These are phyloP conservation scores for Candida silvicultrix DNA, from an alignment of 805 yeast species.

Conservation along the genomic window DNA sequence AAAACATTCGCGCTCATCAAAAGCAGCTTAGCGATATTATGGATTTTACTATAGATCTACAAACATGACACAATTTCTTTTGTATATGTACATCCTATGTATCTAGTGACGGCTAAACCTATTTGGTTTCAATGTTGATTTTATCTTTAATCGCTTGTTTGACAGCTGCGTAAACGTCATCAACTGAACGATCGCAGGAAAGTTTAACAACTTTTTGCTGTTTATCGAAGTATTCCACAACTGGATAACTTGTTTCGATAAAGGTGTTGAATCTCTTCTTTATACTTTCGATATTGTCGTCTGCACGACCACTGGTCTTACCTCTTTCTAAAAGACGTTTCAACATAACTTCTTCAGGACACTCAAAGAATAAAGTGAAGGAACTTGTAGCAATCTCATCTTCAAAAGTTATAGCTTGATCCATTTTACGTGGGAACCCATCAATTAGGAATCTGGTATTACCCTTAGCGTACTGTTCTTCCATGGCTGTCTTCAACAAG, in stretches of 20 bases:
- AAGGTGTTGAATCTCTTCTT: slow-evolving; percentile 84
- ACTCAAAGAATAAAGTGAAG: slow-evolving; percentile 70
- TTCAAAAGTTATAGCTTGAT: slow-evolving; percentile 93
- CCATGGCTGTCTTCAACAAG: slow-evolving; percentile 73
- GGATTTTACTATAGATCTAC: no score
- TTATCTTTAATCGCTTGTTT: slow-evolving; percentile 53
- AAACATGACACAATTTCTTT: no score
- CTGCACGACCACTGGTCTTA: slow-evolving; percentile 89
- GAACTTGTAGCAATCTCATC: slow-evolving; percentile 64
- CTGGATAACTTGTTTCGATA: slow-evolving; percentile 88
- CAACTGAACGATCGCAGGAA: slow-evolving; percentile 75
- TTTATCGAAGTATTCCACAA: slow-evolving; percentile 73
- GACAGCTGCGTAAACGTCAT: slow-evolving; percentile 67
- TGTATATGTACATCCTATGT: no score
- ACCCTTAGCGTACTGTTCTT: slow-evolving; percentile 42
- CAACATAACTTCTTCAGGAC: slow-evolving; percentile 81
- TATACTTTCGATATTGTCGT: slow-evolving; percentile 89
- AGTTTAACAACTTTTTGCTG: slow-evolving; percentile 73
- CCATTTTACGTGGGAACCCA: slow-evolving; percentile 98
- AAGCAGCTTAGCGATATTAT: no score
- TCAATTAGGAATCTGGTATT: slow-evolving; percentile 69
- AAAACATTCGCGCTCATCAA: no score
- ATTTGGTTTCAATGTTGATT: slow-evolving; percentile 9
- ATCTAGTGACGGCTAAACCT: not conserved
- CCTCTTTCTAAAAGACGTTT: slow-evolving; percentile 83